These are phyloP conservation scores for Quercus bicolor DNA, from an alignment of 306 rosid genomes.

Conservation along the genomic window DNA sequence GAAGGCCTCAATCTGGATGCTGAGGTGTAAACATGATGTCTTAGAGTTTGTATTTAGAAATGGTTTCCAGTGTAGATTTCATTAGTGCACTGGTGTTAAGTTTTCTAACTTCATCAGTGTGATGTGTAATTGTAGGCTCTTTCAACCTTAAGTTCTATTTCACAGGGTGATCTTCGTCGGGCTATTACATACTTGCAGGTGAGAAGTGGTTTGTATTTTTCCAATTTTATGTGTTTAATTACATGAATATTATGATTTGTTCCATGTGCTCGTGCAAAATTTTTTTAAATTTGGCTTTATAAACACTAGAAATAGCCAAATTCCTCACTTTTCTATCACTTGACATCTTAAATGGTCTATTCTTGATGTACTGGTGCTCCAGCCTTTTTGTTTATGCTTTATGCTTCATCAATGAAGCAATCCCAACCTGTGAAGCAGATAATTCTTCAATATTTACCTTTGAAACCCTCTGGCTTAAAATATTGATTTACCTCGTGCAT, in stretches of 20 bases:
- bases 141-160: conserved; percentile 75
- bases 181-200: conserved; percentile 96
- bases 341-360: background rate
- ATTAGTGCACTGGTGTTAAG: conserved; percentile 6
- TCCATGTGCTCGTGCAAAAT: background rate
- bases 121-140: conserved; percentile 49
- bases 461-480: background rate
- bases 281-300: background rate
- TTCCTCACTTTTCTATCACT: background rate
- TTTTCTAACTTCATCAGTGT: conserved; percentile 13
- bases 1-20: conserved; percentile 80
- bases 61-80: conserved; percentile 6
- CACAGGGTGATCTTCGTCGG: conserved; percentile 97
- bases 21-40: conserved; percentile 45
- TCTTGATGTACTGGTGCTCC: background rate
- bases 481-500: background rate
- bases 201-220: conserved; percentile 12
- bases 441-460: background rate
- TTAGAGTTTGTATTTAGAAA: background rate
- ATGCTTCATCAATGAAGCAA: background rate
- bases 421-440: background rate
- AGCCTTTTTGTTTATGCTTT: background rate
- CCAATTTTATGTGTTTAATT: background rate
- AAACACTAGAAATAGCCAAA: background rate
- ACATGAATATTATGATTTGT: background rate